These are phyloP conservation scores for Malassezia dermatis DNA, from an alignment of 1,284 basidiomycete species.

Conservation along the genomic window DNA sequence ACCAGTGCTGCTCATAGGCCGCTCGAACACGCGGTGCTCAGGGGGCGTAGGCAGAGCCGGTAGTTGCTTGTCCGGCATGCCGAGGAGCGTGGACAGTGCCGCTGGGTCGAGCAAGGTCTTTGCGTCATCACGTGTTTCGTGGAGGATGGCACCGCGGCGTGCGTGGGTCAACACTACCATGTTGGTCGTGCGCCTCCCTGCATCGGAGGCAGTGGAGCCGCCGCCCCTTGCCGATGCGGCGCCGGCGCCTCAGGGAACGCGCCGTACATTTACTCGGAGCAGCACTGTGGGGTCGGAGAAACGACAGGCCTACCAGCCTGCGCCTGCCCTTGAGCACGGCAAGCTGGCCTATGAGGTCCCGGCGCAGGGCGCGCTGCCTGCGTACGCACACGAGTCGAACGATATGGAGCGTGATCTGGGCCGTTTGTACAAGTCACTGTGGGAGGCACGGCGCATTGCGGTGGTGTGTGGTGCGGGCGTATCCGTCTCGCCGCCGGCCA, in stretches of 20 bases:
- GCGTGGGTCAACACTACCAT: constrained; percentile 2
- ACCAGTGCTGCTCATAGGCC: not conserved
- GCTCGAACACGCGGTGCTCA: not conserved
- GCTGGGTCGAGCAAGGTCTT: not conserved
- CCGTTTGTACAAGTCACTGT: constrained; percentile 52
- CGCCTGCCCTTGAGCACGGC: not conserved
- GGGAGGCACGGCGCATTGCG: constrained; percentile 69
- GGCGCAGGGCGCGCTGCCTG: not conserved
- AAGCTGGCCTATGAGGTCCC: constrained; percentile 5
- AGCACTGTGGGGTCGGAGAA: not conserved
- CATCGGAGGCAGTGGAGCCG: constrained; percentile 3
- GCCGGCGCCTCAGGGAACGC: not conserved
- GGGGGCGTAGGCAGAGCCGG: not conserved
- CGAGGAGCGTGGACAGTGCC: not conserved
- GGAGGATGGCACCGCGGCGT: not conserved
- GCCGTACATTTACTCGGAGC: constrained; percentile 2
- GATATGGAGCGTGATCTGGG: constrained; percentile 36
- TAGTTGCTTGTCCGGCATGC: not conserved
- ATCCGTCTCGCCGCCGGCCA: constrained; percentile 63
- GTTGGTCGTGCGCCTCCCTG: constrained; percentile 13
- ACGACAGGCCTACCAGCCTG: not conserved
- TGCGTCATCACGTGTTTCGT: not conserved
- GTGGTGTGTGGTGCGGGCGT: constrained; percentile 85
- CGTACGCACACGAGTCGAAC: constrained; percentile 7
- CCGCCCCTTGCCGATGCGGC: not conserved